These are phyloP conservation scores for Leonotis leonurus DNA, from an alignment of 257 asterid genomes.

Conservation along the genomic window DNA sequence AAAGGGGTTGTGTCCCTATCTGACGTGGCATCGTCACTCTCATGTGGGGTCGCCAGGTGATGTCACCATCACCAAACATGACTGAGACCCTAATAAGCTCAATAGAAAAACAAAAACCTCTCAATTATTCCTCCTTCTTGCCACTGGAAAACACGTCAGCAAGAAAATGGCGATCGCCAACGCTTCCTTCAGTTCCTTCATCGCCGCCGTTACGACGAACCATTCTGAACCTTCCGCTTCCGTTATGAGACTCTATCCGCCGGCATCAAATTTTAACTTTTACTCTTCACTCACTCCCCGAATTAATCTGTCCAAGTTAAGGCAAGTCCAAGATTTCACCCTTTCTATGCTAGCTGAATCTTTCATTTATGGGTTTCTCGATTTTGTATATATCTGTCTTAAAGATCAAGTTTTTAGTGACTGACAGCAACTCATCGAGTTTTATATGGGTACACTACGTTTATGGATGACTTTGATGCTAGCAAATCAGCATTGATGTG, in stretches of 20 bases:
- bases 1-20: conserved; percentile 18
- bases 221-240: conserved; percentile 19
- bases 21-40: conserved; percentile 21
- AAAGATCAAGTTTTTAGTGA: background rate
- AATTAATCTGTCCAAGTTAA: conserved; percentile 18
- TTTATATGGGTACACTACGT: background rate
- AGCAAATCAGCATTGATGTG: background rate
- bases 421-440: background rate
- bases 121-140: conserved; percentile 18
- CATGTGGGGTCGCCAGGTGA: conserved; percentile 15
- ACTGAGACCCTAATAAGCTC: background rate
- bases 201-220: conserved; percentile 28
- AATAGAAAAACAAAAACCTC: background rate
- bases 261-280: conserved; percentile 14
- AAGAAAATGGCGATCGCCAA: conserved; percentile 50
- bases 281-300: conserved; percentile 13
- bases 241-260: background rate
- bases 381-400: background rate
- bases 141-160: conserved; percentile 7
- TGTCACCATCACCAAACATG: conserved; percentile 8
- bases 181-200: conserved; percentile 34
- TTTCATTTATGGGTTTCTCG: conserved; percentile 11
- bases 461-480: background rate
- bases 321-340: conserved; percentile 21
- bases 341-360: background rate